Evolutionary conservation across 352 stramenopile genomes (phyloP), one percentile per base, ranked within the genome.

Genomic region (Phytophthora palmivora): DNA sequence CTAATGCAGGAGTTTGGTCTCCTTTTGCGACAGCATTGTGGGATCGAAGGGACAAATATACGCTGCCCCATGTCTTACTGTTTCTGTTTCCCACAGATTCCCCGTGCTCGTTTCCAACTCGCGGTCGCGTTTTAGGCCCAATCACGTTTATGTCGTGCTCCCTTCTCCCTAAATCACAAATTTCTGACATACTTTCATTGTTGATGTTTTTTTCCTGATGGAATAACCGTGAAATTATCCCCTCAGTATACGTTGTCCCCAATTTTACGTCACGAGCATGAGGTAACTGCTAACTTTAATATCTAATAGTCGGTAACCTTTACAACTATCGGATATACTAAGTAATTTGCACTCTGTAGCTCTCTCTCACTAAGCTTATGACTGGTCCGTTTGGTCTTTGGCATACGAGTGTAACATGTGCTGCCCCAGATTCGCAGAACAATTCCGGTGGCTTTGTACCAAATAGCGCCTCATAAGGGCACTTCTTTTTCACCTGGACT

Each of bases 241-340:
- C 15, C 2, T 39, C 51, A 9, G 51, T 58, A 41, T 26, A 21
- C 10, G 26, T 26, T 24, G 19, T 32, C 7, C 30, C 39, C 33
- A 58, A 58, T 22, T 34, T 49, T 39, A 58, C 38, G 6, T 57
- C 26, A 12, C 36, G 24, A 16, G 36, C 26, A 10, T 47, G 36
- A 57, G 38, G 4, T 58, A 58, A 18, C 18, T 48, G 41, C 43
- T 49, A 5, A n/a, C 24, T 34, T 58, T 49, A 9, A 58, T n/a
- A 58, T 55, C 36, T 10, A 49, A 24, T 22, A 49, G 24, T 12
- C 42, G 42, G 21, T 37, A 49, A 22, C 42, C 22, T 49, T 49
- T 49, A 15, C 22, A 49, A 21, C 26, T 18, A n/a, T 47, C 15
- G 6, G 6, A 47, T 1, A 49, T 10, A 14, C 22, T 14, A 7